Conservation (phyloP, 371 early-diverging fungal genomes). For the Basidiobolus heterosporus region DNA sequence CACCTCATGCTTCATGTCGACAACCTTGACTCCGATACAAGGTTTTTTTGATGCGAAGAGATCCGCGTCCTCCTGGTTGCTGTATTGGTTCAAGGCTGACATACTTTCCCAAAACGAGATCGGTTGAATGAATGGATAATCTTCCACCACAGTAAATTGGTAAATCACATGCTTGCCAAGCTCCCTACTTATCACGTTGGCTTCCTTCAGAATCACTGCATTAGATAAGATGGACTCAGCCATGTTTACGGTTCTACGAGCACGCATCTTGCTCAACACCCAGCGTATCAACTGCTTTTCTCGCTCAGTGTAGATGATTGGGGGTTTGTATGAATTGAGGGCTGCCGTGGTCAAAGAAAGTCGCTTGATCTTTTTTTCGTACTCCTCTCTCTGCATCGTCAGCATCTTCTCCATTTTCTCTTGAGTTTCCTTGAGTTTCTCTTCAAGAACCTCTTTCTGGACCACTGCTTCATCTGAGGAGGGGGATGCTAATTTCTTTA, state of each 20-base stretch:
- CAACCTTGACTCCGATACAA: slow-evolving; percentile 47
- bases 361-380: slow-evolving; percentile 28
- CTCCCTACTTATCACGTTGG: slow-evolving; percentile 70
- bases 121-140: slow-evolving; percentile 28
- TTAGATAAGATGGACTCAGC: slow-evolving; percentile 52
- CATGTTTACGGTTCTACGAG: slow-evolving; percentile 44
- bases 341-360: slow-evolving; percentile 8
- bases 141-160: slow-evolving; percentile 57
- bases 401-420: slow-evolving; percentile 28
- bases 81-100: slow-evolving; percentile 29
- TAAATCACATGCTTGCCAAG: slow-evolving; percentile 58
- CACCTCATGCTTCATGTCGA: slow-evolving; percentile 48
- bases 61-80: slow-evolving; percentile 31
- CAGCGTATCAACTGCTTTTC: slow-evolving; percentile 29
- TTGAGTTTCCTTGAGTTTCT: slow-evolving; percentile 20
- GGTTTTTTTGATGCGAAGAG: slow-evolving; percentile 30
- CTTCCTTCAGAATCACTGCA: slow-evolving; percentile 64
- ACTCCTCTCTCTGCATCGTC: slow-evolving; percentile 22
- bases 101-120: slow-evolving; percentile 43
- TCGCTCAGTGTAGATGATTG: slow-evolving; percentile 17
- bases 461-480: slow-evolving; percentile 18
- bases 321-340: slow-evolving; percentile 6
- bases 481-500: slow-evolving; percentile 24
- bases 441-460: slow-evolving; percentile 17
- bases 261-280: slow-evolving; percentile 36